Evolutionary conservation across 1,284 basidiomycete genomes (phyloP).

Genomic region (Ganoderma sp.): DNA sequence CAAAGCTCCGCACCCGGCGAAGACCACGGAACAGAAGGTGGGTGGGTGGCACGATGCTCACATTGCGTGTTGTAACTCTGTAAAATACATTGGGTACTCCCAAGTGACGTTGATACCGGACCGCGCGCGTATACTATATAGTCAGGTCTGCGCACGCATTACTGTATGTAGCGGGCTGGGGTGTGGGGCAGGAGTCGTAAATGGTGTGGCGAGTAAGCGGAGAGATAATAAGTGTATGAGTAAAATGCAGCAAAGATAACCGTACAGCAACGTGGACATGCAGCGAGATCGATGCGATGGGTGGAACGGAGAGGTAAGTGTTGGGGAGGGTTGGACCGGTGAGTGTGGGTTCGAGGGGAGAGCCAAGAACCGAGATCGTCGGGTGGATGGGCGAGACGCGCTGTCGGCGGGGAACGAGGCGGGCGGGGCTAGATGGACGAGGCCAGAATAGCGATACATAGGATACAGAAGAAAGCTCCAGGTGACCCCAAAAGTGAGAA

Average conservation of each 20-base stretch:
- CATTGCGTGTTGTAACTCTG: background rate
- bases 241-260: constrained; percentile 28
- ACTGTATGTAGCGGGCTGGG: background rate
- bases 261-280: constrained; percentile 27
- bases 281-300: constrained; percentile 18
- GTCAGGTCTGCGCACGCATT: constrained; percentile 4
- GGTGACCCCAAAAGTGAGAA: constrained; percentile 26
- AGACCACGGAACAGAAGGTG: background rate
- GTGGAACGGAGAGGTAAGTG: background rate
- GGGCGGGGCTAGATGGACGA: constrained; percentile 12
- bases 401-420: constrained; percentile 1
- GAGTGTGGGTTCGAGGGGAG: constrained; percentile 1
- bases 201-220: background rate
- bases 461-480: constrained; percentile 27
- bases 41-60: background rate
- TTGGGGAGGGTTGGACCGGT: background rate
- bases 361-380: constrained; percentile 3
- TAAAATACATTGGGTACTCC: constrained; percentile 10
- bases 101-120: constrained; percentile 1
- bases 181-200: background rate
- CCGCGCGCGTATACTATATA: constrained; percentile 3
- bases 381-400: constrained; percentile 1
- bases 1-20: background rate
- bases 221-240: constrained; percentile 22
- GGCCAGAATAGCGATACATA: constrained; percentile 32